Percentiles rank a stretch among this genome's conserved stretches.
These are phyloP conservation scores for Medicago arabica DNA, from an alignment of 306 rosid species.

Conservation along the genomic window DNA sequence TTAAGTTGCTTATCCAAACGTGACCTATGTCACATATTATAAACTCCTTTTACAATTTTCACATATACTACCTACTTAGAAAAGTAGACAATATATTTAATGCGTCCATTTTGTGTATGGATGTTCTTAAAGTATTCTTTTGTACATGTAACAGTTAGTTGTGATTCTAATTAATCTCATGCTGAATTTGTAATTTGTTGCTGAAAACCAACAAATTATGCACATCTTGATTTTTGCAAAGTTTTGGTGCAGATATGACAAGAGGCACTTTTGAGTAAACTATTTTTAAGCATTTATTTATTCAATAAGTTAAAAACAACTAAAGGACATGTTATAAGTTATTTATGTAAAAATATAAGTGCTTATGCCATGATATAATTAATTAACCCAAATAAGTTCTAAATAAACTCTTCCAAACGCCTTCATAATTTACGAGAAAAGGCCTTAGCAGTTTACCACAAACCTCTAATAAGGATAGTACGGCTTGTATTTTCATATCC, in stretches of 20 bases:
- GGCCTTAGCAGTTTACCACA: background rate
- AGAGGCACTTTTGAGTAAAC: background rate
- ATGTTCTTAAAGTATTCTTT: too few relatives aligned
- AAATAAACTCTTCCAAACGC: background rate
- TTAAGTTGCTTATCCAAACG: too few relatives aligned
- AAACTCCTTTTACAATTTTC: too few relatives aligned
- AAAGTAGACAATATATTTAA: too few relatives aligned
- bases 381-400: background rate
- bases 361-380: background rate
- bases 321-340: background rate
- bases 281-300: background rate
- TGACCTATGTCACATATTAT: too few relatives aligned
- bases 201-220: conserved; percentile 15
- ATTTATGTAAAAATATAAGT: background rate
- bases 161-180: background rate
- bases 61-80: too few relatives aligned
- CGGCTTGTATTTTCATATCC: background rate
- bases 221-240: background rate
- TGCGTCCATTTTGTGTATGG: too few relatives aligned
- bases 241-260: conserved; percentile 6
- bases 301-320: background rate
- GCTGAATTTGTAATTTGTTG: background rate
- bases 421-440: background rate
- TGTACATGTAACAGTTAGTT: background rate
- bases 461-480: background rate